Conservation (phyloP, 1,284 basidiomycete species). For the Stygiomarasmius scandens region DNA sequence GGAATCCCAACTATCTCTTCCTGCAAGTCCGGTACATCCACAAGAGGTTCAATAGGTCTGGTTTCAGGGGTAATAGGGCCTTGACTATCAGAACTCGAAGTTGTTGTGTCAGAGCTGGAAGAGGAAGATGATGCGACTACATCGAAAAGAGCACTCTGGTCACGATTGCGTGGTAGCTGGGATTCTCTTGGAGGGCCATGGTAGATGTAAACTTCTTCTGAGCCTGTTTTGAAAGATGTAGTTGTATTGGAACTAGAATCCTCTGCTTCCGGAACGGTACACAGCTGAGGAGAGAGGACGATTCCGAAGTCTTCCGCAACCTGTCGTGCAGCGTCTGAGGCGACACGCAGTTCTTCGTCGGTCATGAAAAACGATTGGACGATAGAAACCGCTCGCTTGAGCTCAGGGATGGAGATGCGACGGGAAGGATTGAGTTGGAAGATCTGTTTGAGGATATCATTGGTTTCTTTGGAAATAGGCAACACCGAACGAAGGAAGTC, state of each 20-base stretch:
- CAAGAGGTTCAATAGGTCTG: constrained; percentile 38
- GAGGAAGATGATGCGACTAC: constrained; percentile 18
- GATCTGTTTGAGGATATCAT: constrained; percentile 58
- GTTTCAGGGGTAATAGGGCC: constrained; percentile 53
- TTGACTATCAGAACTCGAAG: constrained; percentile 41
- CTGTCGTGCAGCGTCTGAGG: constrained; percentile 27
- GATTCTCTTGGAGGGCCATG: neutral
- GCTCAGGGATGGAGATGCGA: constrained; percentile 65
- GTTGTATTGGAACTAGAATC: neutral
- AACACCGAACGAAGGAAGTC: constrained; percentile 72
- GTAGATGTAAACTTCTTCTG: no score
- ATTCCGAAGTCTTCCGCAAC: constrained; percentile 18
- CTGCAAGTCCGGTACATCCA: constrained; percentile 43
- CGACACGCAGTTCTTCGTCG: constrained; percentile 49
- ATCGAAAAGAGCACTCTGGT: constrained; percentile 13
- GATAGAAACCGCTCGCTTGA: constrained; percentile 58
- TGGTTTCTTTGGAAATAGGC: constrained; percentile 67
- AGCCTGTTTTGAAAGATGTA: neutral
- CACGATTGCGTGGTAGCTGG: no score
- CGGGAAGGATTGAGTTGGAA: constrained; percentile 55
- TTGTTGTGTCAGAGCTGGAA: constrained; percentile 25
- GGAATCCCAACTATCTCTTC: constrained; percentile 22
- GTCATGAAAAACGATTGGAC: constrained; percentile 72
- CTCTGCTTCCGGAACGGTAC: constrained; percentile 5
- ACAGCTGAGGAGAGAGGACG: neutral